Base-by-base conservation (phyloP, 768 basidiomycete species). In the Tulasnella calospora region DNA sequence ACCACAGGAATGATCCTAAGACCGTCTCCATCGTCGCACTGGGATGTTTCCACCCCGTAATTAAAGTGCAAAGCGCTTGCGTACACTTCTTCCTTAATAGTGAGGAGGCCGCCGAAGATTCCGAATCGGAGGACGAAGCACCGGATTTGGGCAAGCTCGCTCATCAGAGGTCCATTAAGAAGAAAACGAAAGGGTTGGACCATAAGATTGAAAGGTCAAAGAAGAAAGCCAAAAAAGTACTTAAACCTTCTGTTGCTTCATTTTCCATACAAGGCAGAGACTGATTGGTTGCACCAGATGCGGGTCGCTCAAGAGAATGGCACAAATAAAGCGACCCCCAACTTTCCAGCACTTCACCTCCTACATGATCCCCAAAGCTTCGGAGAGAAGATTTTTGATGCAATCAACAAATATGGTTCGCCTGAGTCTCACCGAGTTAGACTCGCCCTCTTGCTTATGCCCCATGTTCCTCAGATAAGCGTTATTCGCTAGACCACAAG, bases 401-500 rank as follows among this genome's bases (percentile, higher is more conserved):
- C 89, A 74, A 86, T 99, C 57, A 90, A 90, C 81, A 88, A 87
- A 67, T 91, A 96, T 84, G 86, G 85, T 83, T 82, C 21, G 2
- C 19, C 57, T 38, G 12, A 57, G 61, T n/a, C 7, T 73, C 10
- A 67, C 33, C 23, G 17, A 27, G 61, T 5, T 36, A 33, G 70
- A 40, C n/a, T 41, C 44, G 44, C n/a, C 55, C 57, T 30, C 44
- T 19, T 21, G 35, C 79, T 73, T 21, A 78, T 6, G 44, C 57
- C 0, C 33, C n/a, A 7, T 33, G 69, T 21, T 21, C n/a, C 33
- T 5, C 79, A 86, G 97, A 99, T 88, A 96, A 95, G 84, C 92
- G 92, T n/a, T 95, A 94, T 83, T 93, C 94, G 41, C 89, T 99
- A 78, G 96, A 98, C 81, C 98, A 99, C 87, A 98, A 98, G 85